Conservation (phyloP, 768 basidiomycete species). For the Psilocybe azurescens region DNA sequence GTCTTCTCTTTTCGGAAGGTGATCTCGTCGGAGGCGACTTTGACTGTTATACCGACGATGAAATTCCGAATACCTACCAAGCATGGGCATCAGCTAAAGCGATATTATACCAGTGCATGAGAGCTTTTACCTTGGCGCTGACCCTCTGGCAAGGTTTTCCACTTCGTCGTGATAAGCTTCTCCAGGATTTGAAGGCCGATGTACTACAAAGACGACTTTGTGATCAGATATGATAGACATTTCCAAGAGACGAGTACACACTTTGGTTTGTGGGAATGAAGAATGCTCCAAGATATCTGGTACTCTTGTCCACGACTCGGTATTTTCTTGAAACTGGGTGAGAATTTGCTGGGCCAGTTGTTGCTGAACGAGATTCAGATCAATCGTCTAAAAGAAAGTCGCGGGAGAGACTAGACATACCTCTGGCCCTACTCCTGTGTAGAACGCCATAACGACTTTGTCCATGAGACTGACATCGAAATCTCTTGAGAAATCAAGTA, state of each 20-base stretch:
- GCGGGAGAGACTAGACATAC: conserved; percentile 46
- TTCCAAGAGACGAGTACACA: conserved; percentile 30
- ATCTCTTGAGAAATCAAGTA: conserved; percentile 93
- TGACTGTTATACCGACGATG: conserved; percentile 91
- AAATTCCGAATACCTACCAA: conserved; percentile 91
- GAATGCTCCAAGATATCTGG: conserved; percentile 91
- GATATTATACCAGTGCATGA: background rate
- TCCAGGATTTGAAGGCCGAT: conserved; percentile 97
- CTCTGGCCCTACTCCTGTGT: conserved; percentile 83
- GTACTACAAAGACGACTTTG: conserved; percentile 57
- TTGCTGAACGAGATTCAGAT: conserved; percentile 65
- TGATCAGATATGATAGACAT: conserved; percentile 15
- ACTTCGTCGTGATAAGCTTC: conserved; percentile 91
- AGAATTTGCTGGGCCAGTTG: conserved; percentile 92
- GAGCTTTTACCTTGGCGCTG: conserved; percentile 79
- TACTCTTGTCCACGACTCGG: conserved; percentile 96
- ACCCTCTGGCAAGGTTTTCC: conserved; percentile 94
- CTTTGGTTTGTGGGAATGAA: conserved; percentile 86
- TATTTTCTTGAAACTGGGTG: conserved; percentile 95
- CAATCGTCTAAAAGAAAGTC: conserved; percentile 19
- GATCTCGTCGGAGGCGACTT: conserved; percentile 90
- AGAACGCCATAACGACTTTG: conserved; percentile 92
- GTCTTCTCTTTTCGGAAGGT: conserved; percentile 92
- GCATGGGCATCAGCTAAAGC: background rate
- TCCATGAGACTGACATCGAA: conserved; percentile 94